Evolutionary conservation across 768 basidiomycete species (phyloP), one percentile per base, ranked within the genome.

Genomic region (Tricholoma hemisulphureum): DNA sequence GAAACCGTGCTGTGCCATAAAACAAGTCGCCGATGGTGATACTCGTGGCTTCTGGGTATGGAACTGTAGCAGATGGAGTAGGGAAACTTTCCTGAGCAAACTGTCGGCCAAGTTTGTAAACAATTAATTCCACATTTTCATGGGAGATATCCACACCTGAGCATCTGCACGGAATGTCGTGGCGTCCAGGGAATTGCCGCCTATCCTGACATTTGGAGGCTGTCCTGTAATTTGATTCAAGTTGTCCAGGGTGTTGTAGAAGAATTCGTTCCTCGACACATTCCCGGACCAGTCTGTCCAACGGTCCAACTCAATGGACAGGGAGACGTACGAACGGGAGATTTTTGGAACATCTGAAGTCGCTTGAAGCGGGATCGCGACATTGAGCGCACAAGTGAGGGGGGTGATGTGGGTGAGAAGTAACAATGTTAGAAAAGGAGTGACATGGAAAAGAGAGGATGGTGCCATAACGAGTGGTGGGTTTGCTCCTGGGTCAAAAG

Each of bases 261-360:
- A 81, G 69, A 88, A 89, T 16, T 77, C 57, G 63, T 89, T 88
- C 31, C 73, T 74, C 2, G 76, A 69, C 6, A 75, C 76, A 13
- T 70, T 71, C 1, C 88, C 87, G 10, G 72, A 71, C 87, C 88
- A 90, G 59, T 88, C 87, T 9, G 76, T 73, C 86, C 86, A 89
- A 29, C 83, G 75, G 61, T 89, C 87, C 68, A 86, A 82, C 63
- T 88, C 88, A 53, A 89, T 80, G 28, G 87, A 89, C 61, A 88
- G 80, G 0, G 84, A 86, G 24, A 88, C 61, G 11, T 87, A 70
- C 10, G 80, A 80, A 6, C 75, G 75, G 6, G 73, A 67, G 1
- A 86, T 68, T 1, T 60, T 59, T 8, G 71, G 65, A 3, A 81
- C 74, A 28, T 51, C 61, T 4, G 63, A 53, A 2, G 80, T 80